A percentile compares a stretch with the other conserved stretches of the same genome.
Evolutionary conservation across 2,329 filamentous ascomycete genomes (phyloP).

Genomic region (Fusarium algeriense): DNA sequence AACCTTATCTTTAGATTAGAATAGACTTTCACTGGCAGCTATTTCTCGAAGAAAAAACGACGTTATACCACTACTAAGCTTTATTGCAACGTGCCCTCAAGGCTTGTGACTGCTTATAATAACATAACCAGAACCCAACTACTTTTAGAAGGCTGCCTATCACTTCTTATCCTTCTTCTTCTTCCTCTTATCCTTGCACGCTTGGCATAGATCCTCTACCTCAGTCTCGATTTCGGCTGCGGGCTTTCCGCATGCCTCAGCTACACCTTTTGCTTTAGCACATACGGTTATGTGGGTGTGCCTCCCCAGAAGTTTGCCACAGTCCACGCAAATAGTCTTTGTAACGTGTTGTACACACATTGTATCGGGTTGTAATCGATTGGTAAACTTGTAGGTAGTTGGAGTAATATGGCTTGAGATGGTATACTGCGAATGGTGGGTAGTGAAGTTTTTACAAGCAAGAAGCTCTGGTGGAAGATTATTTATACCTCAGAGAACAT

Average conservation of each 20-base stretch:
- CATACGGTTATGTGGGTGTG: neutral
- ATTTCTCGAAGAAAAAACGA: fast-evolving
- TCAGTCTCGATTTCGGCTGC: neutral
- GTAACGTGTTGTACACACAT: neutral
- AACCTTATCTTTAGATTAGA: fast-evolving
- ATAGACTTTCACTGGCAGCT: fast-evolving
- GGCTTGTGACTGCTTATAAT: fast-evolving
- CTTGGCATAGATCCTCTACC: neutral
- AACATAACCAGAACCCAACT: fast-evolving
- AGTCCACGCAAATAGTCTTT: neutral
- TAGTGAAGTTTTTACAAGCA: too few species aligned
- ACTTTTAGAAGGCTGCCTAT: neutral
- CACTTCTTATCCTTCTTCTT: neutral
- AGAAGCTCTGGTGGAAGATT: too few species aligned
- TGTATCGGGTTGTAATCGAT: fast-evolving
- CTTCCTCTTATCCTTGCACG: neutral
- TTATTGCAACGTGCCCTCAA: neutral
- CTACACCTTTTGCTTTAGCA: neutral
- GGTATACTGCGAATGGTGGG: too few species aligned
- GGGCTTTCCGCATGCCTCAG: neutral
- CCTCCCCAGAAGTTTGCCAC: neutral
- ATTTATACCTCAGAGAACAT: neutral
- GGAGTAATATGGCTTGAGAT: too few species aligned
- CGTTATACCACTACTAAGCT: too few species aligned
- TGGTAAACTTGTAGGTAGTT: too few species aligned